Evolutionary conservation across 2,329 filamentous ascomycete genomes (phyloP), one percentile per base, ranked within the genome.

Genomic region (Aspergillus brasiliensis): DNA sequence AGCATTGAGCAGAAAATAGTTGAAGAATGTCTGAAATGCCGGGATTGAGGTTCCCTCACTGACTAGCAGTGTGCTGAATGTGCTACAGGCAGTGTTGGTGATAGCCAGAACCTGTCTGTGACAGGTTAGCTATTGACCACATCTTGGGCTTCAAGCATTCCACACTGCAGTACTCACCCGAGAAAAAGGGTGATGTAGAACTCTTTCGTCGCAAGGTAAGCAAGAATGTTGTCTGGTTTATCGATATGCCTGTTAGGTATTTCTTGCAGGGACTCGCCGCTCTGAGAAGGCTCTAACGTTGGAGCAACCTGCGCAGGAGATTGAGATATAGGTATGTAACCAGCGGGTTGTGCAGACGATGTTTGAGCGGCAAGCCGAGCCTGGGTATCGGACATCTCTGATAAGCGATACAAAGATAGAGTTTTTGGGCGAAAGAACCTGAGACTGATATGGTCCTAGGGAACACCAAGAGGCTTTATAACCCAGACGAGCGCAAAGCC

Each of bases 1-100:
- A 60, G 91, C 58, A 62, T 89, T 89, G 65, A 99, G 84, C 52
- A 97, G 79, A 46, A 92, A 84, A 78, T 99, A 99, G 79, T 95
- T 97, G 84, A 97, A 96, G 70, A 98, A 86, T 28, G 91, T 92
- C 80, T 99, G 95, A 81, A 98, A 97, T 57, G 95, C 92, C 7
- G 95, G 95, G 67, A 98, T 96, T 62, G 86, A 92, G 66, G 90
- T 93, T 52, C 87, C 84, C 64, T 84, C 77, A 5, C 79, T 76
- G 59, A 83, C 83, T 28, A 99, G 86, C 57, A 97, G 86, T 25
- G 84, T 86, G 38, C 90, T 91, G 73, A 98, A 91, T 51, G 95
- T 98, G 82, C 96, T 97, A 53, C 93, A 97, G 28, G 86, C 88
- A 1, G 93, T 97, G 78, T 96, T 95, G 80, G 92, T 93, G 60